These are phyloP conservation scores for Lachnellula occidentalis DNA, from an alignment of 2,329 filamentous ascomycete genomes.

Conservation along the genomic window DNA sequence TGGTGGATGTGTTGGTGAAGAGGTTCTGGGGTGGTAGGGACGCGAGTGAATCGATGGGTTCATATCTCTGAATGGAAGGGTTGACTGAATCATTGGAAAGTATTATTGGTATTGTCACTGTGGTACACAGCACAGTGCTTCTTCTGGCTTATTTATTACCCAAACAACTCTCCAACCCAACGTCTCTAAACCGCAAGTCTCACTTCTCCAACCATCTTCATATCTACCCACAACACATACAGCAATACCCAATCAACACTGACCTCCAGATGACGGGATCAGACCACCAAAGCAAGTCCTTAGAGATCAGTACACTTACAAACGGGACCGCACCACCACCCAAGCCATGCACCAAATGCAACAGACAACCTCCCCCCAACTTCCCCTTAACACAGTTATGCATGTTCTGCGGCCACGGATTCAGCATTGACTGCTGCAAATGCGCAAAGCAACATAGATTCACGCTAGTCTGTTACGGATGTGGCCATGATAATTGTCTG, in stretches of 20 bases:
- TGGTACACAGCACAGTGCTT: too few relatives aligned
- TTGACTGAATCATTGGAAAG: too few relatives aligned
- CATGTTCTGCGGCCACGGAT: background rate
- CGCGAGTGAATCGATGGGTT: too few relatives aligned
- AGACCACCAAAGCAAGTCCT: background rate
- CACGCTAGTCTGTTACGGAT: background rate
- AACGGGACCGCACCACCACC: background rate
- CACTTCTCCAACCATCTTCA: background rate
- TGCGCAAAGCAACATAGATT: background rate
- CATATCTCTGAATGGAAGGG: too few relatives aligned
- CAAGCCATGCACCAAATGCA: background rate
- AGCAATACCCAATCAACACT: background rate
- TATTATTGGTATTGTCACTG: too few relatives aligned
- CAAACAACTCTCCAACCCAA: too few relatives aligned
- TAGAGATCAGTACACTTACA: background rate
- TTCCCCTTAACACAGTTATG: background rate
- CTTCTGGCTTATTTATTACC: too few relatives aligned
- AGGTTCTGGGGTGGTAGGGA: too few relatives aligned
- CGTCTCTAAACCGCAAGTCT: too few relatives aligned
- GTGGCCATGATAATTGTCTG: background rate
- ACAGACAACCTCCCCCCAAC: background rate
- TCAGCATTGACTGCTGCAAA: background rate
- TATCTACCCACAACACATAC: background rate
- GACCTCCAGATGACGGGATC: background rate
- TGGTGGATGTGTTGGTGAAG: too few relatives aligned